These are phyloP conservation scores for Eragrostis curvula DNA, from an alignment of 176 grass and related monocot species.

Conservation along the genomic window DNA sequence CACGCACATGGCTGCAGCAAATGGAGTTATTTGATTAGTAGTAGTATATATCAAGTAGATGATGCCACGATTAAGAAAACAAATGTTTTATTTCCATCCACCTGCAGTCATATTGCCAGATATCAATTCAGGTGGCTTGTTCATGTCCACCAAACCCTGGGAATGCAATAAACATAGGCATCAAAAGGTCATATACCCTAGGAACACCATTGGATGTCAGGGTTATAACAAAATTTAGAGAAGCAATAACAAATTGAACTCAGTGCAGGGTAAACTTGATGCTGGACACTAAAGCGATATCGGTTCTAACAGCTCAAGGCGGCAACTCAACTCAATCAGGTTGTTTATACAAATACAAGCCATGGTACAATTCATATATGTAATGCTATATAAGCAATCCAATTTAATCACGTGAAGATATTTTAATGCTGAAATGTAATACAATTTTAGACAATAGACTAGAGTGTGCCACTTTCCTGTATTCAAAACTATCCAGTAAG, in stretches of 20 bases:
- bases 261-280: background rate
- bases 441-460: background rate
- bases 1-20: constrained; percentile 71
- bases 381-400: too few species aligned
- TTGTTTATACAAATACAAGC: background rate
- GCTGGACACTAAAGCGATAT: background rate
- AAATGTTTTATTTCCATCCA: constrained; percentile 31
- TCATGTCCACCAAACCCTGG: constrained; percentile 76
- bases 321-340: background rate
- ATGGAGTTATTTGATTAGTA: constrained; percentile 24
- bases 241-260: background rate
- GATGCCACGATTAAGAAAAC: background rate
- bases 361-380: background rate
- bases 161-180: constrained; percentile 27
- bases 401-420: too few species aligned
- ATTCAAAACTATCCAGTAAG: background rate
- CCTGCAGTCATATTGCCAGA: constrained; percentile 89
- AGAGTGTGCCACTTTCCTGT: background rate
- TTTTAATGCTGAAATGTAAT: background rate
- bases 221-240: background rate
- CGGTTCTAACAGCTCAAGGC: background rate
- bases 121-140: constrained; percentile 86
- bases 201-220: background rate
- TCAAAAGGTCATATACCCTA: background rate
- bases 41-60: constrained; percentile 5